phyloP scores from a whole-genome alignment of 192 early-diverging fungal genomes.

The Coemansia sp. region DNA sequence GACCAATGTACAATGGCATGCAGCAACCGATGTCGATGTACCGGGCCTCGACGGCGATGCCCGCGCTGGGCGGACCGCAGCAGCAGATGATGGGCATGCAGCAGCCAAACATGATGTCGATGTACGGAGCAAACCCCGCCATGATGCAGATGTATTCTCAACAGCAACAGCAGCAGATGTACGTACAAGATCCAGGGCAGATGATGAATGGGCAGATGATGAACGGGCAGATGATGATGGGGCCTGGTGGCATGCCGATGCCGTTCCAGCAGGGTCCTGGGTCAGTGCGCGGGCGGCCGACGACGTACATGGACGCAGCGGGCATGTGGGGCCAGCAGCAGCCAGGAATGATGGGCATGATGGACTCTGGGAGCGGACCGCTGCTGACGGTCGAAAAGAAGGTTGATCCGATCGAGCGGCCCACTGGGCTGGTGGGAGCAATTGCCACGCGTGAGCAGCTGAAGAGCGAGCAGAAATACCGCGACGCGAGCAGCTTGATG shows the following conservation, averaged over 20 bases:
- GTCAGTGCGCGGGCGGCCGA: conserved; percentile 30
- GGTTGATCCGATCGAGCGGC: conserved; percentile 48
- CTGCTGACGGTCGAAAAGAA: conserved; percentile 55
- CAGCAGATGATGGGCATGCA: conserved; percentile 14
- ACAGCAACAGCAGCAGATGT: conserved; percentile 40
- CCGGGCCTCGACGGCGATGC: conserved; percentile 30
- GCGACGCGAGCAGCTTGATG: conserved; percentile 56
- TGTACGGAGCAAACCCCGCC: conserved; percentile 34
- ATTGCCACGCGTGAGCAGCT: conserved; percentile 58
- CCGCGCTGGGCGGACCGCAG: conserved; percentile 28
- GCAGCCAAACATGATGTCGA: conserved; percentile 37
- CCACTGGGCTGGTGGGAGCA: conserved; percentile 54
- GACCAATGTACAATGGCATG: conserved; percentile 7
- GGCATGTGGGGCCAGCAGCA: conserved; percentile 47
- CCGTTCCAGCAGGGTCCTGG: conserved; percentile 29
- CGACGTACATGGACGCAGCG: conserved; percentile 44
- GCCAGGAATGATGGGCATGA: conserved; percentile 29
- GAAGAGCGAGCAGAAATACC: conserved; percentile 57
- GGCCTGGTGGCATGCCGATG: conserved; percentile 33
- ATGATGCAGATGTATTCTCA: conserved; percentile 42
- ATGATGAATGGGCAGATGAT: conserved; percentile 27
- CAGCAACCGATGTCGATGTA: conserved; percentile 44
- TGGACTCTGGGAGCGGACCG: conserved; percentile 45
- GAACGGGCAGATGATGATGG: conserved; percentile 25
- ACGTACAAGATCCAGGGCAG: conserved; percentile 36